These are phyloP conservation scores for Canariomyces notabilis DNA, from an alignment of 2,329 filamentous ascomycete species.

Conservation along the genomic window DNA sequence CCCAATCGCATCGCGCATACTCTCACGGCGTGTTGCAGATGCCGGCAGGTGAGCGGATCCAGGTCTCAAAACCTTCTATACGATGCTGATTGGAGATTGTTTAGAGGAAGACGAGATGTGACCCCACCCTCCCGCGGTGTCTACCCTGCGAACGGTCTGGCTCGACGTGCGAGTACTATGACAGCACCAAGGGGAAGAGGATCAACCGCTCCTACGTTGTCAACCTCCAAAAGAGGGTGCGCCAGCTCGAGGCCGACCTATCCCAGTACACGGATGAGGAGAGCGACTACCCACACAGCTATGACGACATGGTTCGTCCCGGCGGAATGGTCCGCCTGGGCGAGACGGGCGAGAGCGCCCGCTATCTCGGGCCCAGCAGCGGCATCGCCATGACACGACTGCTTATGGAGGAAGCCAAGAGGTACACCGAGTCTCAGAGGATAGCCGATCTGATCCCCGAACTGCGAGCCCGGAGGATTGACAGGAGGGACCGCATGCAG, in stretches of 20 bases:
- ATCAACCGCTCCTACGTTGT: conserved; percentile 91
- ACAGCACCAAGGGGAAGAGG: conserved; percentile 78
- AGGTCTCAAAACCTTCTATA: not conserved
- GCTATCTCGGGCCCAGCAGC: conserved; percentile 89
- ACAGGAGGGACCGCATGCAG: conserved; percentile 58
- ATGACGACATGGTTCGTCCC: conserved; percentile 80
- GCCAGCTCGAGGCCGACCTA: conserved; percentile 75
- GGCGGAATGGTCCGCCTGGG: conserved; percentile 80
- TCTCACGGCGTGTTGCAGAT: conserved; percentile 73
- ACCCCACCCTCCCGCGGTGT: conserved; percentile 86
- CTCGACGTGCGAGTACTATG: conserved; percentile 90
- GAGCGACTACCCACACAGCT: conserved; percentile 61
- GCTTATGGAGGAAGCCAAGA: conserved; percentile 94
- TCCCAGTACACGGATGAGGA: conserved; percentile 74
- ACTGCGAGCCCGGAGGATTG: conserved; percentile 52
- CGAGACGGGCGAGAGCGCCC: conserved; percentile 77
- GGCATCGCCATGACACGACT: conserved; percentile 92
- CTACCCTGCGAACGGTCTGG: conserved; percentile 88
- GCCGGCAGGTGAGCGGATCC: conserved; percentile 59
- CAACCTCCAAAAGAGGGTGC: conserved; percentile 81
- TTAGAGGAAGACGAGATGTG: conserved; percentile 92
- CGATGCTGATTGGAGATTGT: not conserved
- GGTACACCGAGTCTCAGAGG: conserved; percentile 82
- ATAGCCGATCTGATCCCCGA: conserved; percentile 91
- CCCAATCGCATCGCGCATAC: conserved; percentile 68